These are phyloP conservation scores for Suillus subalutaceus DNA, from an alignment of 768 basidiomycete species.

Conservation along the genomic window DNA sequence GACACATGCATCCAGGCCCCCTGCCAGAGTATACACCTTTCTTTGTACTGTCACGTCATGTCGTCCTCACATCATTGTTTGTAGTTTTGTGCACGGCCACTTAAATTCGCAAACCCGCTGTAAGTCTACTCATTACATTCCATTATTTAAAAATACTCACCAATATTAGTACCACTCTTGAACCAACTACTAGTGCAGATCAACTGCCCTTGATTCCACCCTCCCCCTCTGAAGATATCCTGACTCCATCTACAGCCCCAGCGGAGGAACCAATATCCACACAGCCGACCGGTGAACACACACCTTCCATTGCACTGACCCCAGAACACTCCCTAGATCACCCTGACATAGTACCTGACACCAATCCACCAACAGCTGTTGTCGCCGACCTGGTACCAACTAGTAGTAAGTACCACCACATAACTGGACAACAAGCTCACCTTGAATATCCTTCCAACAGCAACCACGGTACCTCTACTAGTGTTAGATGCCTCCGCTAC, in stretches of 20 bases:
- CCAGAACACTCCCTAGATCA: not conserved
- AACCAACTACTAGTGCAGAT: too few species aligned
- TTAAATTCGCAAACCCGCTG: not conserved
- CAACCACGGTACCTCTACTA: too few species aligned
- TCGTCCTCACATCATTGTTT: not conserved
- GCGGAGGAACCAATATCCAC: too few species aligned
- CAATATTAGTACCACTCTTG: too few species aligned
- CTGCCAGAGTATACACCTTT: not conserved
- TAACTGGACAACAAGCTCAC: too few species aligned
- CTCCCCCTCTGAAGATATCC: too few species aligned
- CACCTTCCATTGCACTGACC: not conserved
- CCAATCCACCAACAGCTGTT: not conserved
- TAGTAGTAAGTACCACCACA: not conserved
- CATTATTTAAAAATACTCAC: too few species aligned
- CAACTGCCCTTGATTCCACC: too few species aligned
- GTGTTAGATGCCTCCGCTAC: too few species aligned
- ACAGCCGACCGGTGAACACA: not conserved
- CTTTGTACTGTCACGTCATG: not conserved
- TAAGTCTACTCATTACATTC: not conserved
- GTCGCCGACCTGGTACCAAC: not conserved
- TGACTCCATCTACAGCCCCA: too few species aligned
- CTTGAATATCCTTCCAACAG: too few species aligned
- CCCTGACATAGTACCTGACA: not conserved
- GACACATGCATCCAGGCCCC: not conserved
- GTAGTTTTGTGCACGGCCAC: not conserved